Evolutionary conservation across 2,329 filamentous ascomycete genomes (phyloP), one percentile per base, ranked within the genome.

Genomic region (Arthrobotrys sphaeroides): DNA sequence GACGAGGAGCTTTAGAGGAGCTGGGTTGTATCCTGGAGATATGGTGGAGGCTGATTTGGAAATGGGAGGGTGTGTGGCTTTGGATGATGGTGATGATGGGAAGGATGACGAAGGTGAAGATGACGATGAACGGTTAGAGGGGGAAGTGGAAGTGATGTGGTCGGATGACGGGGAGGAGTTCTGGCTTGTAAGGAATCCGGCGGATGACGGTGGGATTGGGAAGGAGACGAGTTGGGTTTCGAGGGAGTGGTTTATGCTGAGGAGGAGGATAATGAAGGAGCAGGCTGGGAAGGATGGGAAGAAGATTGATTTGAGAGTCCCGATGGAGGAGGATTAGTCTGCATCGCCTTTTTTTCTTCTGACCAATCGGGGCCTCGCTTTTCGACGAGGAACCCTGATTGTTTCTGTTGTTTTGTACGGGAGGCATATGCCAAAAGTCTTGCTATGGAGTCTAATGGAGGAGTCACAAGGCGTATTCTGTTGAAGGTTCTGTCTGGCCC

Each of bases 81-180:
- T 51, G 20, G 47, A 49, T 28, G 64, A 62, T 18, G 24, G 7
- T 10, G 43, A 33, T 12, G 57, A 16, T 12, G 60, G 9, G 5
- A 24, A 65, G 16, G 47, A 60, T 6, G 51, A 60, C 18, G 38
- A 67, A 6, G 68, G 59, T 26, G 45, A 64, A 2, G 73, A 76
- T 13, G 57, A 47, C 1, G 40, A 61, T 31, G 55, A 26, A 24
- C 38, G 20, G 22, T 40, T 70, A 2, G 73, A 76, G 24, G 73
- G 67, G 12, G 73, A 77, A 20, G 73, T 90, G 55, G 84, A 84
- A 43, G 84, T 87, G 80, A 77, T 89, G 18, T 84, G 89, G 5
- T 86, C 87, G 49, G 85, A 86, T 47, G 84, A 84, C 31, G 82
- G 81, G 5, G 80, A 79, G 3, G 81, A 72, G 66, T 76, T 76